phyloP scores from a whole-genome alignment of 805 yeast species.

The Kodamaea neixiangensis region DNA sequence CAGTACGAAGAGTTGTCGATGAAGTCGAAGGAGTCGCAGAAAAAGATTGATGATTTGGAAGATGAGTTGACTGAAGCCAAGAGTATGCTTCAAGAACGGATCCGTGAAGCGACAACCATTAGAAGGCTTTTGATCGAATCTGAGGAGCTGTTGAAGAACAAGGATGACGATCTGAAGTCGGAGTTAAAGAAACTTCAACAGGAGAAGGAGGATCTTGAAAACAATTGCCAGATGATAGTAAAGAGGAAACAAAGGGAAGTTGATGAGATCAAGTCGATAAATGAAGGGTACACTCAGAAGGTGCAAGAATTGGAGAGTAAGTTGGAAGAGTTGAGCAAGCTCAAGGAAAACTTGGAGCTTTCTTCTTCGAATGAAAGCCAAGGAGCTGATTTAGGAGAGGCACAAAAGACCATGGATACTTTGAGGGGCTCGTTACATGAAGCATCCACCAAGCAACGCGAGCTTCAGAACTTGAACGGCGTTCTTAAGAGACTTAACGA shows the following conservation, averaged over 20 bases:
- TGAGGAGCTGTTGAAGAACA: conserved; percentile 56
- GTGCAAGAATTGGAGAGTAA: conserved; percentile 39
- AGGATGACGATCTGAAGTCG: conserved; percentile 55
- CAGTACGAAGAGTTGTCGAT: conserved; percentile 73
- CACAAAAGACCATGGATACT: conserved; percentile 36
- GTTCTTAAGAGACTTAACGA: conserved; percentile 63
- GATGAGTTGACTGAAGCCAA: conserved; percentile 82
- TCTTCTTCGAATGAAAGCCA: conserved; percentile 8
- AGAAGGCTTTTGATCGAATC: conserved; percentile 67
- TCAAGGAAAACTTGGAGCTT: conserved; percentile 6
- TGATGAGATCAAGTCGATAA: conserved; percentile 52
- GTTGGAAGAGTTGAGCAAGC: conserved; percentile 22
- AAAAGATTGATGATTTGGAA: conserved; percentile 64
- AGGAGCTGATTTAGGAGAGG: conserved; percentile 19
- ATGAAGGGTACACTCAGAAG: conserved; percentile 45
- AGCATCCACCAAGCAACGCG: conserved; percentile 53
- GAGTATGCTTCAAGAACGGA: conserved; percentile 72
- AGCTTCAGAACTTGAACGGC: conserved; percentile 53
- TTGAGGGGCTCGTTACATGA: conserved; percentile 55
- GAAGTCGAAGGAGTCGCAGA: conserved; percentile 64
- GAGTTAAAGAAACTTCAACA: conserved; percentile 54
- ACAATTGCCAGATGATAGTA: conserved; percentile 39
- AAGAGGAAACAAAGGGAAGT: conserved; percentile 65
- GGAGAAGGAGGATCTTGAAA: conserved; percentile 62
- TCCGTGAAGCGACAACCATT: conserved; percentile 74